These are phyloP conservation scores for Eucalyptus decipiens DNA, from an alignment of 345 rosid genomes.

Conservation along the genomic window DNA sequence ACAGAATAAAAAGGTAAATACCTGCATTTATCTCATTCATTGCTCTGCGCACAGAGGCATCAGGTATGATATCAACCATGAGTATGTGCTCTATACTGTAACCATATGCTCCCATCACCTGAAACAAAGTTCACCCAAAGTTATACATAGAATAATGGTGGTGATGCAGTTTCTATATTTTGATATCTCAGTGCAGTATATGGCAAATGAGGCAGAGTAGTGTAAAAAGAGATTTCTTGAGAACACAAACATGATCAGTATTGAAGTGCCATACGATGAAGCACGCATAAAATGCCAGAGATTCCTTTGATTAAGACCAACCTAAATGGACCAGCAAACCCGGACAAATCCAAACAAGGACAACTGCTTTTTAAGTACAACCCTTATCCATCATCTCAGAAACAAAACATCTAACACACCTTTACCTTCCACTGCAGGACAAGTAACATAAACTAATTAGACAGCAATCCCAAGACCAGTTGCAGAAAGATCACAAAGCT, in stretches of 20 bases:
- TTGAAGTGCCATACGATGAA: neutral
- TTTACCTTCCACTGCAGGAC: neutral
- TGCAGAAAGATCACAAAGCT: neutral
- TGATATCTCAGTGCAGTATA: neutral
- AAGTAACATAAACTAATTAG: neutral
- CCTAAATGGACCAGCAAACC: neutral
- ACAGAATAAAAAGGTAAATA: neutral
- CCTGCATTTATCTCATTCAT: slow-evolving; percentile 99
- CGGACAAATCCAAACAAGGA: neutral
- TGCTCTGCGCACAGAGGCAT: slow-evolving; percentile 79
- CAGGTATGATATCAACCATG: slow-evolving; percentile 96
- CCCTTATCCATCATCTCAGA: neutral
- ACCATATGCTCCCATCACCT: slow-evolving; percentile 97
- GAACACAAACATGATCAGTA: neutral
- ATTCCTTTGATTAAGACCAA: neutral
- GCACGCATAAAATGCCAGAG: neutral
- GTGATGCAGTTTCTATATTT: neutral
- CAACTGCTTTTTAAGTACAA: neutral
- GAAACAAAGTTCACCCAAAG: slow-evolving; percentile 1
- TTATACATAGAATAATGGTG: neutral
- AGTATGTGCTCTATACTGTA: slow-evolving; percentile 93
- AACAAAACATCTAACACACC: neutral
- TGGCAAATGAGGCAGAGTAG: neutral
- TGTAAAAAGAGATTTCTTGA: neutral
- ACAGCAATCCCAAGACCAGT: neutral